Evolutionary conservation across 768 basidiomycete species (phyloP).

Genomic region (Panellus pusillus): DNA sequence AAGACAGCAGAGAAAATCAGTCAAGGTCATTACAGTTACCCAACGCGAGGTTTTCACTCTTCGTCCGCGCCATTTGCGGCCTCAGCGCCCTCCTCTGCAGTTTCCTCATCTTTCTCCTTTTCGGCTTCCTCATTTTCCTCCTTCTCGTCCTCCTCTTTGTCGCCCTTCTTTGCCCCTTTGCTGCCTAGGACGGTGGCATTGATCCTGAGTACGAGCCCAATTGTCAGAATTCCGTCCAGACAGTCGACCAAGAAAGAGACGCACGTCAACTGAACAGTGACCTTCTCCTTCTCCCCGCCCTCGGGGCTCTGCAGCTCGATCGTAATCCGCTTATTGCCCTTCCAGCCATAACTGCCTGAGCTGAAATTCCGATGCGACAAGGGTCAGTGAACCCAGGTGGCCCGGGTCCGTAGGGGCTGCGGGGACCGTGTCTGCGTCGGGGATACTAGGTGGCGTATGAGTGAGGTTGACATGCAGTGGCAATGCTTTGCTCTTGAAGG

Average conservation of each 20-base stretch:
- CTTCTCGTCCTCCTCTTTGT: neutral
- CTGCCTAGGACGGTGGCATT: conserved; percentile 62
- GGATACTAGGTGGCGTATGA: conserved; percentile 54
- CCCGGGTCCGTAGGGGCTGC: conserved; percentile 53
- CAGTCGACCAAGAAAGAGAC: conserved; percentile 27
- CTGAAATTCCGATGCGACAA: conserved; percentile 61
- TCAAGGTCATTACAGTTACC: neutral
- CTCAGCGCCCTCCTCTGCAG: conserved; percentile 8
- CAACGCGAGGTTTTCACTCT: neutral
- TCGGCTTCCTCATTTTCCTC: conserved; percentile 3
- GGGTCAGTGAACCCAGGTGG: conserved; percentile 54
- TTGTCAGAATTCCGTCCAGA: neutral
- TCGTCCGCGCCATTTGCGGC: neutral
- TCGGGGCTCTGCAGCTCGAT: conserved; percentile 60
- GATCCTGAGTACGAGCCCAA: conserved; percentile 42
- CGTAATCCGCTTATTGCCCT: conserved; percentile 65
- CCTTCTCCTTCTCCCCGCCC: conserved; percentile 57
- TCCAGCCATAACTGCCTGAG: conserved; percentile 87
- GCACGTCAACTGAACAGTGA: conserved; percentile 74
- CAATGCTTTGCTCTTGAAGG: conserved; percentile 64
- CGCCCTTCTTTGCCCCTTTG: conserved; percentile 11
- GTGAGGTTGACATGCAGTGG: conserved; percentile 71
- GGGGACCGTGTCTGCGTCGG: conserved; percentile 35
- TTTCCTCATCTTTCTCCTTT: conserved; percentile 6
- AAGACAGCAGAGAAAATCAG: neutral